phyloP scores from a whole-genome alignment of 2,329 filamentous ascomycete genomes.

The Fusarium udum region DNA sequence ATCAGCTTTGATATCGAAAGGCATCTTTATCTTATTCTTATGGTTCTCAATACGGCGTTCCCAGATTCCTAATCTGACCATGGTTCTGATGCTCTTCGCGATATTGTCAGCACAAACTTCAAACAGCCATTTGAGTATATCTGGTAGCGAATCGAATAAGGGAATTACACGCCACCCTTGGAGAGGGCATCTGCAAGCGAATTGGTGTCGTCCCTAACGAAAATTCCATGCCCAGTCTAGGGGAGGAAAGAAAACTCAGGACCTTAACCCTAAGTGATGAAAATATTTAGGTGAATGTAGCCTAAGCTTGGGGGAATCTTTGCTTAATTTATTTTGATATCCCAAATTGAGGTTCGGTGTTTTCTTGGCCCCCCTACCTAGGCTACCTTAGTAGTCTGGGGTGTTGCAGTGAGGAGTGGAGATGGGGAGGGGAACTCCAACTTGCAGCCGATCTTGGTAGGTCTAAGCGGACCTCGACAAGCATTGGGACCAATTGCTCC shows the following conservation, averaged over 20 bases:
- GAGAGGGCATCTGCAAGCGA: background rate
- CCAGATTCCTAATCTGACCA: constrained; percentile 4
- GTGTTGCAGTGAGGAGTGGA: background rate
- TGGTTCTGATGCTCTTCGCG: background rate
- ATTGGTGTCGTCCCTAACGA: background rate
- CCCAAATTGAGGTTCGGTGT: too few relatives aligned
- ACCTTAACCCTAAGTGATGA: too few relatives aligned
- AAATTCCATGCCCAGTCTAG: background rate
- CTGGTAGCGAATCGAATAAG: background rate
- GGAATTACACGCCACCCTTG: background rate
- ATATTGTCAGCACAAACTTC: background rate
- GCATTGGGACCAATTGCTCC: background rate
- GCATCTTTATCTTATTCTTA: background rate
- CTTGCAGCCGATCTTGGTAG: background rate
- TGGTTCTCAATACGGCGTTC: background rate
- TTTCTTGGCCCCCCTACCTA: too few relatives aligned
- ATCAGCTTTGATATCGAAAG: too few relatives aligned
- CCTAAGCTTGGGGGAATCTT: too few relatives aligned
- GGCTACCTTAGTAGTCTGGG: too few relatives aligned
- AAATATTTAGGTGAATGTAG: too few relatives aligned
- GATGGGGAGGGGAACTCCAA: background rate
- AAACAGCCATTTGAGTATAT: background rate
- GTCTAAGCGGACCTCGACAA: background rate
- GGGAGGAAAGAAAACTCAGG: too few relatives aligned
- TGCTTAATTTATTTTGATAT: too few relatives aligned